A percentile compares a stretch with the other conserved stretches of the same genome.
phyloP scores from a whole-genome alignment of 305 asterid genomes.

The Fraxinus sp. region DNA sequence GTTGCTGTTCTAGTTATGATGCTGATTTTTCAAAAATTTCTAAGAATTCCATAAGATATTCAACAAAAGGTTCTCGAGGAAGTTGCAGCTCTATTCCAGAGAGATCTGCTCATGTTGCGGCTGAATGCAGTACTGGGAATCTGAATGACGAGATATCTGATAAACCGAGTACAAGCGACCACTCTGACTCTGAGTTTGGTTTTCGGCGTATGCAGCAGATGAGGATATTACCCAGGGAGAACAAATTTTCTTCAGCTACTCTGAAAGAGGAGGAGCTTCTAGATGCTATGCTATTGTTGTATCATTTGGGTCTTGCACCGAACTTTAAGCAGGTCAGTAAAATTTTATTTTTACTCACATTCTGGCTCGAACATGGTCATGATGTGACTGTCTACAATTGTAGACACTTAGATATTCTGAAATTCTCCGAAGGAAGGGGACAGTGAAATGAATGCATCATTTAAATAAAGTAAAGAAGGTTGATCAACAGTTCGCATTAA shows the following conservation, averaged over 20 bases:
- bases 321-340: slow-evolving; percentile 84
- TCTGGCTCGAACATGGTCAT: background rate
- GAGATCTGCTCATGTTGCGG: slow-evolving; percentile 74
- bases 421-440: background rate
- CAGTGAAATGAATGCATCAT: background rate
- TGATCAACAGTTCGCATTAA: slow-evolving; percentile 1
- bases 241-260: slow-evolving; percentile 58
- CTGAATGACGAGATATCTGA: slow-evolving; percentile 79
- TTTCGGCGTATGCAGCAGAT: slow-evolving; percentile 72
- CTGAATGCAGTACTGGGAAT: slow-evolving; percentile 73
- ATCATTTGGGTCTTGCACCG: slow-evolving; percentile 94
- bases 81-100: slow-evolving; percentile 77
- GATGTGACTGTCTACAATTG: slow-evolving; percentile 7
- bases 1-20: slow-evolving; percentile 80
- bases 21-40: slow-evolving; percentile 52
- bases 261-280: slow-evolving; percentile 93
- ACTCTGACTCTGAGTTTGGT: slow-evolving; percentile 69
- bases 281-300: slow-evolving; percentile 85
- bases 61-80: slow-evolving; percentile 59
- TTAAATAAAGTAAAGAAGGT: background rate
- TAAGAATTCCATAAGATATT: slow-evolving; percentile 52
- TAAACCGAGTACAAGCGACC: slow-evolving; percentile 90
- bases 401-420: background rate
- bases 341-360: background rate
- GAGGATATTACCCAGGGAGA: slow-evolving; percentile 60